Base-by-base conservation (phyloP, 2,329 filamentous ascomycete genomes). In the Hirsutella rhossiliensis region DNA sequence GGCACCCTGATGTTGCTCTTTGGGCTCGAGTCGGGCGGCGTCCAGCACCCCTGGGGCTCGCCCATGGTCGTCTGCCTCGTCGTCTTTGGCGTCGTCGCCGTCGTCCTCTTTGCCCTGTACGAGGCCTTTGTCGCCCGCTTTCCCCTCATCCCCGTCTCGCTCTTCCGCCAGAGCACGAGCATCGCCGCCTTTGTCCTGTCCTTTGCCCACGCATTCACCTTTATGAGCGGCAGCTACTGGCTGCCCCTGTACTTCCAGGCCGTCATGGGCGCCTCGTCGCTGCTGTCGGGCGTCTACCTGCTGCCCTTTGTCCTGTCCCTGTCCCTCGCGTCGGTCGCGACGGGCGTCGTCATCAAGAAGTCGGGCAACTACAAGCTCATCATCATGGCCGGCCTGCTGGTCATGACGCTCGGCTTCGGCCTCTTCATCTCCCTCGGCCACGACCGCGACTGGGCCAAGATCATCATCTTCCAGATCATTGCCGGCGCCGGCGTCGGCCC, bases 1-100 rank as follows among this genome's bases (percentile, higher is more conserved):
- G 86, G 82, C 18, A 89, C 85, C 0, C 69, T 94, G 18, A 90
- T 94, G 85, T 71, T 94, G 50, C 76, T 95, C 4, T 78, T 95
- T 37, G 89, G 87, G 1, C 75, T 95, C 11, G 83, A 94, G 56
- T 87, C 90, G 48, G 89, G 88, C 44, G 88, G 87, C 41, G 75
- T 87, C 42, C 71, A 72, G 19, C 78, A 76, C 50, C 82, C 88
- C 1, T 94, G 87, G 87, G 63, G 65, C 43, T 89, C 84, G 0
- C 71, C 83, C 2, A 81, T 76, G 1, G 83, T 89, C 29, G 73
- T 94, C 53, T 88, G 84, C 54, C 71, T 94, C 27, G 71, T 94
- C 50, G 65, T 90, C 41, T 87, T 90, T 52, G 87, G 87, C 19
- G 56, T 76, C 20, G 45, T 84, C 27, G 71, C 73, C 12, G 70